These are phyloP conservation scores for Starmerella geochares DNA, from an alignment of 805 yeast species.

Conservation along the genomic window DNA sequence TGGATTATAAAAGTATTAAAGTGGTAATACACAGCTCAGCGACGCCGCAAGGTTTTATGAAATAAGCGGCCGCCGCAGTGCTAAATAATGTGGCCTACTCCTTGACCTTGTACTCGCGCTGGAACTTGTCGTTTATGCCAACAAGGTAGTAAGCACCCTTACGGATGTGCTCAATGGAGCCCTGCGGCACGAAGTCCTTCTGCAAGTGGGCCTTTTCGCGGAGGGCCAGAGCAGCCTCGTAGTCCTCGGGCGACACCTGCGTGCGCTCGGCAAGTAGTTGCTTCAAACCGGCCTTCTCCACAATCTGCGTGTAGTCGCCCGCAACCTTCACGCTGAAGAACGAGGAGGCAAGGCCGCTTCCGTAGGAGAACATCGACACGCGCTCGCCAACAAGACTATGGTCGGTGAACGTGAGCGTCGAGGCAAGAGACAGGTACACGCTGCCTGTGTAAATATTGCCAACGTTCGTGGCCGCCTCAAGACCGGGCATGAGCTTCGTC, in stretches of 20 bases:
- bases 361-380: conserved; percentile 88
- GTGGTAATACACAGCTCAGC: neutral
- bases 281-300: conserved; percentile 52
- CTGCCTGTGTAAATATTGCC: conserved; percentile 98
- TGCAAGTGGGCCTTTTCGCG: conserved; percentile 86
- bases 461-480: conserved; percentile 84
- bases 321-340: conserved; percentile 67
- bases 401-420: conserved; percentile 66
- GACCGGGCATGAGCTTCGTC: conserved; percentile 66
- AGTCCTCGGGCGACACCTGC: conserved; percentile 62
- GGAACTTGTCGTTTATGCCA: conserved; percentile 75
- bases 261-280: conserved; percentile 56
- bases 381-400: conserved; percentile 55
- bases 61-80: neutral
- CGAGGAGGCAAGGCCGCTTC: conserved; percentile 94
- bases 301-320: conserved; percentile 55
- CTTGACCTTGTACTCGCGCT: conserved; percentile 59
- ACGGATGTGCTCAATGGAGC: conserved; percentile 60
- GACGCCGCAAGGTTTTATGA: neutral
- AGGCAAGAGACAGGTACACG: conserved; percentile 74
- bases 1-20: too few relatives aligned
- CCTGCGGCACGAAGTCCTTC: conserved; percentile 69
- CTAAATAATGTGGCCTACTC: conserved; percentile 4
- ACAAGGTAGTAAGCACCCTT: conserved; percentile 75
- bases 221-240: conserved; percentile 66